Base-by-base conservation (phyloP, 2,329 filamentous ascomycete species). In the Alternaria hordeiaustralica region DNA sequence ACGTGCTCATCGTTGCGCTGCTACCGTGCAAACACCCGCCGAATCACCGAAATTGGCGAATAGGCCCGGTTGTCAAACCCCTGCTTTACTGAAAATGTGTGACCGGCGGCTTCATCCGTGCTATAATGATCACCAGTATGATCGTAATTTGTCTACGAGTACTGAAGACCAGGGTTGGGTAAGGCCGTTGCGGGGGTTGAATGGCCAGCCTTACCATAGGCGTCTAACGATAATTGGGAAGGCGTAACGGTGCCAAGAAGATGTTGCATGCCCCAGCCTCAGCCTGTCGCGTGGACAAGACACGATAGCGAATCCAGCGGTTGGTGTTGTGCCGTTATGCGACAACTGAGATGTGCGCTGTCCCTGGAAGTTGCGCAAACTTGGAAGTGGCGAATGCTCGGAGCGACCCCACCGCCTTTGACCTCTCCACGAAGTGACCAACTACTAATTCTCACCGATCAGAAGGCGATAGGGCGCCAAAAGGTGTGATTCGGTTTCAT, bases 151-250 rank as follows among this genome's bases (percentile, higher is more conserved):
- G 43, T 55, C 26, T 57, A 46, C 41, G 58, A 36, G 18, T 54
- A 33, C 53, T 30, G 30, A 30, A 46, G 58, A 49, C 36, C 54
- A 43, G 41, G 51, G 46, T 55, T 21, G 23, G 36, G 18, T 9
- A 18, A 30, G 21, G 57, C 47, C n/a, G 21, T 28, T 60, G n/a
- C 15, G 44, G 36, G 26, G 25, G 56, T 33, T 60, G 60, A 47
- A 56, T 64, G 60, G 54, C 36, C 44, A 58, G 58, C 47, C 56
- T 18, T 66, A 43, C 21, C 21, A 50, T 30, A 4, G 2, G 23
- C 53, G 51, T 53, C 58, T 59, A 59, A 61, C 28, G 44, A 23
- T 13, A 30, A 58, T 30, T 30, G 18, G 50, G 10, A 55, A 63
- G 43, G 60, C 26, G 44, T 23, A 51, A 56, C 44, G 50, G 45